Conservation (phyloP, 306 rosid species). For the Datisca glomerata region DNA sequence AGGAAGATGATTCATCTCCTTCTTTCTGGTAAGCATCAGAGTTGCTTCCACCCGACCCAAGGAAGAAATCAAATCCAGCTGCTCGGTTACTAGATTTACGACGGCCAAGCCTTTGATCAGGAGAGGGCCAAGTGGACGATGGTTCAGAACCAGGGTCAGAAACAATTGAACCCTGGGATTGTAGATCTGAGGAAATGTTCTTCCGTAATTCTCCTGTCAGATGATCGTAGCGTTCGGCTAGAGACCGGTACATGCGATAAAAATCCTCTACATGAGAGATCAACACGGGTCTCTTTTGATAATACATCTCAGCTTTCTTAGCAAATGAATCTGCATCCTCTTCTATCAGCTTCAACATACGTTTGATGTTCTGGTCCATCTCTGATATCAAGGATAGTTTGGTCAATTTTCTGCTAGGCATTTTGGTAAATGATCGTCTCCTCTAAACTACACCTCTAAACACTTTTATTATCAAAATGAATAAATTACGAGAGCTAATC, state of each 20-base stretch:
- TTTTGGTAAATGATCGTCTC: no score
- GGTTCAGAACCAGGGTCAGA: conserved; percentile 67
- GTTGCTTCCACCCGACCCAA: conserved; percentile 58
- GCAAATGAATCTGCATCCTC: conserved; percentile 96
- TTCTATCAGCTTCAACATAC: conserved; percentile 87
- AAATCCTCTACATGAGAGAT: conserved; percentile 81
- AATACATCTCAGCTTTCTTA: conserved; percentile 92
- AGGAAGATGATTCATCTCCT: conserved; percentile 63
- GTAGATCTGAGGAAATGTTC: conserved; percentile 69
- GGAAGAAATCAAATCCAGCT: conserved; percentile 91
- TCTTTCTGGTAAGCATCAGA: conserved; percentile 60
- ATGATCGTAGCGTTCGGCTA: conserved; percentile 92
- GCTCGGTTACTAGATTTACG: conserved; percentile 59
- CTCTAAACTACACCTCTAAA: no score
- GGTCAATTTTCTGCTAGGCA: conserved; percentile 28
- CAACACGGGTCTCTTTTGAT: conserved; percentile 87
- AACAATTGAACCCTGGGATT: conserved; percentile 61
- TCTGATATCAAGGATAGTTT: conserved; percentile 46
- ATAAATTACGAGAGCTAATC: no score
- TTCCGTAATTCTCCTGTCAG: conserved; percentile 72
- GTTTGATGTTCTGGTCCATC: conserved; percentile 77
- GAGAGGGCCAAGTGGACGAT: conserved; percentile 32
- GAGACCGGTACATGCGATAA: conserved; percentile 68
- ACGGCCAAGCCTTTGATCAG: conserved; percentile 31
- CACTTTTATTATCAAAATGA: no score